Evolutionary conservation across 2,329 filamentous ascomycete species (phyloP).

Genomic region (Pseudogymnoascus sp.): DNA sequence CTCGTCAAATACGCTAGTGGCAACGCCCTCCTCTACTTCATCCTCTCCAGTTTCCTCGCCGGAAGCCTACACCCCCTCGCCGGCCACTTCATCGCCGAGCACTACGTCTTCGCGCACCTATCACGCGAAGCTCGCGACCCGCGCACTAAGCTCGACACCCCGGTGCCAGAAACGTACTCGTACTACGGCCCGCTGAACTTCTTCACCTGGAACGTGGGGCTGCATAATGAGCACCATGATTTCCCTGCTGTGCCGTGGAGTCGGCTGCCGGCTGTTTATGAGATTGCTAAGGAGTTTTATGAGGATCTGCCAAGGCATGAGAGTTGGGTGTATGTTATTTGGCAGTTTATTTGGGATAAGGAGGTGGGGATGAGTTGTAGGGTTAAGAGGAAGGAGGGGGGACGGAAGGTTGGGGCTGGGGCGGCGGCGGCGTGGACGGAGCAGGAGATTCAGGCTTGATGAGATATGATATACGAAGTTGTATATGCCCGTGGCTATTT

Average conservation of each 20-base stretch:
- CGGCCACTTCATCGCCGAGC: slow-evolving; percentile 97
- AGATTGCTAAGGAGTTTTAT: slow-evolving; percentile 86
- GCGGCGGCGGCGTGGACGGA: slow-evolving; percentile 51
- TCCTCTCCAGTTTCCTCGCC: slow-evolving; percentile 86
- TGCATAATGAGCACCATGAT: slow-evolving; percentile 99
- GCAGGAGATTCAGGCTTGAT: slow-evolving; percentile 56
- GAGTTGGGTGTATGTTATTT: slow-evolving; percentile 89
- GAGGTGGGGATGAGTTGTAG: slow-evolving; percentile 84
- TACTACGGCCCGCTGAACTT: slow-evolving; percentile 93
- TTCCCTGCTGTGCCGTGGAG: slow-evolving; percentile 98
- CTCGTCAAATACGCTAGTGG: slow-evolving; percentile 53
- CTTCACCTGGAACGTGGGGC: slow-evolving; percentile 91
- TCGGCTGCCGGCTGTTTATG: slow-evolving; percentile 63
- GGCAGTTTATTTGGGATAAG: slow-evolving; percentile 89
- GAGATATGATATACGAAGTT: slow-evolving; percentile 12
- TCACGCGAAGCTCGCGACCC: slow-evolving; percentile 43
- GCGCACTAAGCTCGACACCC: slow-evolving; percentile 37
- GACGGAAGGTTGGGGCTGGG: slow-evolving; percentile 46
- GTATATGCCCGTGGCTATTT: neutral
- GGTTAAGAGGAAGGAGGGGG: slow-evolving; percentile 82
- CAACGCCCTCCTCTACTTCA: slow-evolving; percentile 68
- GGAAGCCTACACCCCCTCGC: slow-evolving; percentile 90
- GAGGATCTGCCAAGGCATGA: slow-evolving; percentile 74
- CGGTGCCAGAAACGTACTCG: slow-evolving; percentile 86
- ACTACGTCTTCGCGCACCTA: slow-evolving; percentile 67